Evolutionary conservation across 192 early-diverging fungal species (phyloP), one percentile per base, ranked within the genome.

Genomic region (Backusella psychrophila): DNA sequence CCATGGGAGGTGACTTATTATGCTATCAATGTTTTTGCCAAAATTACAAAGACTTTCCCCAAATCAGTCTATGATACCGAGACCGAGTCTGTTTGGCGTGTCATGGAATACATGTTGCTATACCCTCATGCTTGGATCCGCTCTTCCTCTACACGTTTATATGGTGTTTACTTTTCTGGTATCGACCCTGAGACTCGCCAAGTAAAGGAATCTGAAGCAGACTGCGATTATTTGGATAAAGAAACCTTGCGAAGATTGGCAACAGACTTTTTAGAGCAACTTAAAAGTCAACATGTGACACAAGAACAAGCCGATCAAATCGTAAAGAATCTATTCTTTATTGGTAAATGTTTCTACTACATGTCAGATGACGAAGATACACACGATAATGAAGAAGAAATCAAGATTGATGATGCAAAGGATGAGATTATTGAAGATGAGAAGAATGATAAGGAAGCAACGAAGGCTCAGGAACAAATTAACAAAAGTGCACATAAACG

Each of bases 51-150:
- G 74, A 79, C 78, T 12, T 84, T 85, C 74, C 90, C 91, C 0
- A 77, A 81, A n/a, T 59, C 83, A 44, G 82, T 86, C 26, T 87
- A 91, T 71, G 81, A 87, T 1, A 67, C 71, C 14, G 78, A 82
- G 5, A 84, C 85, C 19, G 85, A 85, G 56, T 74, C 81, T 6
- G 78, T 98, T 17, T 98, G 96, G 96, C 78, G 74, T 23, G 71
- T 87, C 66, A 81, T 92, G 2, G 82, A 86, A n/a, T 77, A 83
- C 17, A 88, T 94, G 42, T 79, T 98, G 65, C 69, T 93, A 38
- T 93, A 97, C 79, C 97, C 97, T 26, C 97, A 99, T 69, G 81
- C 89, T 1, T 99, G 97, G 97, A 90, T 98, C 33, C 90, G 96
- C 26, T 72, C 91, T 29, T 83, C 94, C 8, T 81, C 91, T 0